These are phyloP conservation scores for Glycine soja DNA, from an alignment of 306 rosid species.

Conservation along the genomic window DNA sequence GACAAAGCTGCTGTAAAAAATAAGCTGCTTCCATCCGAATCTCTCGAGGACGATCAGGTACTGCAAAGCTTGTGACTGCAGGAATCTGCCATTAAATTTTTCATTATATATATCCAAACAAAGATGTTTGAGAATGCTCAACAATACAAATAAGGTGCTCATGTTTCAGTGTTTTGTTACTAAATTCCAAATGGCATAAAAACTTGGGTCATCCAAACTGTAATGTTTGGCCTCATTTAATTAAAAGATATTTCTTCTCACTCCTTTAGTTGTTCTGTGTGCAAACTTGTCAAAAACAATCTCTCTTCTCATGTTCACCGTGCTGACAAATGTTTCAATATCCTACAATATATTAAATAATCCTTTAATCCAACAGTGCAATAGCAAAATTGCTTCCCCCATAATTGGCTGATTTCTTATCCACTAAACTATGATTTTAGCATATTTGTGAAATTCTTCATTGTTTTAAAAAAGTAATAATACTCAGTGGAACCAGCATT, in stretches of 20 bases:
- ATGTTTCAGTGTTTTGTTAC: not conserved
- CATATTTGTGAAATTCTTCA: constrained; percentile 26
- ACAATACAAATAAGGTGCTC: not conserved
- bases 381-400: not conserved
- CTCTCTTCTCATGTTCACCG: not conserved
- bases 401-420: too few relatives aligned
- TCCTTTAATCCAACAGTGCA: constrained; percentile 14
- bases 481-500: not conserved
- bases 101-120: constrained; percentile 45
- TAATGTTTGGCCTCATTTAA: not conserved
- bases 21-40: constrained; percentile 98
- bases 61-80: constrained; percentile 86
- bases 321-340: not conserved
- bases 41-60: constrained; percentile 92
- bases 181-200: not conserved
- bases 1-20: constrained; percentile 97
- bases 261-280: not conserved
- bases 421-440: not conserved
- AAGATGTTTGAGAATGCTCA: constrained; percentile 36
- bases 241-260: not conserved
- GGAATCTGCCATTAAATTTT: constrained; percentile 75
- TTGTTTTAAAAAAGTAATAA: not conserved
- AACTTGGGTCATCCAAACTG: not conserved
- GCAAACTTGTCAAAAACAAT: not conserved
- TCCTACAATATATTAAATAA: constrained; percentile 10